Evolutionary conservation across 1,284 basidiomycete genomes (phyloP).

Genomic region (Cutaneotrichosporon sp.): DNA sequence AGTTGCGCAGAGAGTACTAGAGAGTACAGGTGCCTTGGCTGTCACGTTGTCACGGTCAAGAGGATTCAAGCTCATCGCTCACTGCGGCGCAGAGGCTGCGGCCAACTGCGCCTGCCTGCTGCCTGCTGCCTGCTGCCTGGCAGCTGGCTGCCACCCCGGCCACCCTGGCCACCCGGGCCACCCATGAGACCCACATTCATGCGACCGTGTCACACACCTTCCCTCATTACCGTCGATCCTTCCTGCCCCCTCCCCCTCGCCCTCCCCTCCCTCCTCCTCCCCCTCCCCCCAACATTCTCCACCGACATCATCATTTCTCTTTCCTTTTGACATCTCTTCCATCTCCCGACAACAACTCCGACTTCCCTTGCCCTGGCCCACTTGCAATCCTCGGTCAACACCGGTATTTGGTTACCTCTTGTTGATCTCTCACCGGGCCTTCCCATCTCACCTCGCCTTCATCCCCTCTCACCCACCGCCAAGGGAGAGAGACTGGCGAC

Average conservation of each 20-base stretch:
- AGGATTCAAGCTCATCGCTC: neutral
- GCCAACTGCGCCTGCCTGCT: too few relatives aligned
- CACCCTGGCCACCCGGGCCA: too few relatives aligned
- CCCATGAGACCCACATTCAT: too few relatives aligned
- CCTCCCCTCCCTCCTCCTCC: neutral
- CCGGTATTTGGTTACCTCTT: neutral
- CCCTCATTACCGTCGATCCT: conserved; percentile 5
- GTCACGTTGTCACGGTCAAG: neutral
- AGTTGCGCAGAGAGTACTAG: too few relatives aligned
- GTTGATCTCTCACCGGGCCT: neutral
- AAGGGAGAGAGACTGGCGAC: neutral
- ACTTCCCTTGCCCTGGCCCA: neutral
- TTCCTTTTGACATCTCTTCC: neutral
- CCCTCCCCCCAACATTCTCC: neutral
- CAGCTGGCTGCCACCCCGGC: too few relatives aligned
- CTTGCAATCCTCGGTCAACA: conserved; percentile 1
- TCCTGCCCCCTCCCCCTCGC: neutral
- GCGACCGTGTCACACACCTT: neutral
- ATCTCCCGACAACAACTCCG: neutral
- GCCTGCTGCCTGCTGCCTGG: too few relatives aligned
- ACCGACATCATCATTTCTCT: neutral
- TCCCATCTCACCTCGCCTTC: neutral
- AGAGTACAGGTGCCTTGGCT: too few relatives aligned
- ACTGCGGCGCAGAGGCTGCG: too few relatives aligned
- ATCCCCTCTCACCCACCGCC: neutral